Percentiles rank a stretch among this genome's conserved stretches.
These are phyloP conservation scores for Fusarium sp. DNA, from an alignment of 2,329 filamentous ascomycete species.

Conservation along the genomic window DNA sequence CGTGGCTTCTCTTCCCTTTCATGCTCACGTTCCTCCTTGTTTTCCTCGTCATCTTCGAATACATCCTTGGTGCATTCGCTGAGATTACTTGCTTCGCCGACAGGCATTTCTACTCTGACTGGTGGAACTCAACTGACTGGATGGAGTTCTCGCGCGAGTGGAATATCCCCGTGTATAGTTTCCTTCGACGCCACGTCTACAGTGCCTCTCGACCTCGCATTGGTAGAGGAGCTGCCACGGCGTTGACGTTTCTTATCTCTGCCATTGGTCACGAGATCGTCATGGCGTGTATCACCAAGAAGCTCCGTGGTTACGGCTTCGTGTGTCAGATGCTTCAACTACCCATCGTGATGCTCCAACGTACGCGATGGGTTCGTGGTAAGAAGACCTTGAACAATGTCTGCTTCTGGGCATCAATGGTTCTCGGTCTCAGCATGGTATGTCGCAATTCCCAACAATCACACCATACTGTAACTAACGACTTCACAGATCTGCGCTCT, in stretches of 20 bases:
- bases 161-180: slow-evolving; percentile 98
- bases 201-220: slow-evolving; percentile 80
- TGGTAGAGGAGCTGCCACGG: slow-evolving; percentile 79
- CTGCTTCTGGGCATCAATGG: slow-evolving; percentile 93
- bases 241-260: slow-evolving; percentile 91
- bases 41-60: slow-evolving; percentile 98
- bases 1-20: slow-evolving; percentile 92
- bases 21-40: slow-evolving; percentile 96
- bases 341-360: slow-evolving; percentile 91
- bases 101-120: slow-evolving; percentile 87
- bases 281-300: slow-evolving; percentile 98
- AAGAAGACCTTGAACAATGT: slow-evolving; percentile 85
- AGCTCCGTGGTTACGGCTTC: slow-evolving; percentile 93
- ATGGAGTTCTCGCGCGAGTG: slow-evolving; percentile 96
- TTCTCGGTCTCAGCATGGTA: slow-evolving; percentile 83
- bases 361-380: slow-evolving; percentile 78
- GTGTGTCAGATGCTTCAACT: slow-evolving; percentile 96
- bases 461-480: slow-evolving; percentile 21
- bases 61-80: slow-evolving; percentile 91
- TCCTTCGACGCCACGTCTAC: slow-evolving; percentile 94
- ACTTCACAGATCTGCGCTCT: slow-evolving; percentile 59
- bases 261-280: slow-evolving; percentile 93
- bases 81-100: slow-evolving; percentile 95
- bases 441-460: slow-evolving; percentile 45
- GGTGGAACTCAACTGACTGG: slow-evolving; percentile 86